These are phyloP conservation scores for Chenopodium berlandieri DNA, from an alignment of 148 eudicot species.

Conservation along the genomic window DNA sequence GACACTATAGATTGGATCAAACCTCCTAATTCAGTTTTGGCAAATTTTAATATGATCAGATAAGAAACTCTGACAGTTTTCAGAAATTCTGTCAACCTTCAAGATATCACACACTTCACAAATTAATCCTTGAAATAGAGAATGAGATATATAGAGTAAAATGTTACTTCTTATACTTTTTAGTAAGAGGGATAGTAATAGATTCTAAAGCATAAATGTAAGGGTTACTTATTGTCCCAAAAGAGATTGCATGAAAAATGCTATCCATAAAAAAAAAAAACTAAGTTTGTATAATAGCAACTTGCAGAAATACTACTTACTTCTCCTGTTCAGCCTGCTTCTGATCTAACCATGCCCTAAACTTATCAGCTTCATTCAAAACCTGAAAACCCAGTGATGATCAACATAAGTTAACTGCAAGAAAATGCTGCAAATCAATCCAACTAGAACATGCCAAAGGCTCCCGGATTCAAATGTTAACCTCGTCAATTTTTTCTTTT, in stretches of 20 bases:
- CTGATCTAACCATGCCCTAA: conserved; percentile 75
- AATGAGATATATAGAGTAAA: background rate
- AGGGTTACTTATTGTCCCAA: background rate
- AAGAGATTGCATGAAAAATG: background rate
- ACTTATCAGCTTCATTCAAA: conserved; percentile 54
- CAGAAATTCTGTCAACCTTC: background rate
- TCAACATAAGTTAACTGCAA: background rate
- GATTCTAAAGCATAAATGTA: no score
- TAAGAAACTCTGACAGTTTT: background rate
- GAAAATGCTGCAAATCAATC: background rate
- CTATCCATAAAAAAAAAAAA: no score
- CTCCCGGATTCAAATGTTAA: conserved; percentile 20
- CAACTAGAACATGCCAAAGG: conserved; percentile 5
- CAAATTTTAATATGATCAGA: background rate
- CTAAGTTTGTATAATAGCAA: no score
- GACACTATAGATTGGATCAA: background rate
- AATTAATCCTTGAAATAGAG: background rate
- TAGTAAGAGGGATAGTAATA: background rate
- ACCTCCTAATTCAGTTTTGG: background rate
- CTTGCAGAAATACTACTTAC: conserved; percentile 33
- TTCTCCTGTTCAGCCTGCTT: conserved; percentile 77
- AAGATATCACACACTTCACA: background rate
- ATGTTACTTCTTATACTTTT: background rate
- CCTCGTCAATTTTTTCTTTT: conserved; percentile 79
- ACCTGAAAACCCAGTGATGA: conserved; percentile 43